phyloP scores from a whole-genome alignment of 306 rosid genomes.

The Pachyrhizus erosus region DNA sequence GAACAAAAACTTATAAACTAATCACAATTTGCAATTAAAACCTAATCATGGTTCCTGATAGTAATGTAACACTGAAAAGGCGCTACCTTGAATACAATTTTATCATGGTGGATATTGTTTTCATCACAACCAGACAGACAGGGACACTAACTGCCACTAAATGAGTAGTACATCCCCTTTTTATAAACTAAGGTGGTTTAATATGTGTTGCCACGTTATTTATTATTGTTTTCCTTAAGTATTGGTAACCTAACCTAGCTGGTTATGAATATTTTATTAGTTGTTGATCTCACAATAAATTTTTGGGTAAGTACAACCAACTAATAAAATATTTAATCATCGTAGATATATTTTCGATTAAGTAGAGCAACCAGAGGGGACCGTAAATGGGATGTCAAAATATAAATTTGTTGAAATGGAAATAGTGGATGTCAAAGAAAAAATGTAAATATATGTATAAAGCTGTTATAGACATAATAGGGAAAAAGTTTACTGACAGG shows the following conservation, averaged over 20 bases:
- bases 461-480: neutral
- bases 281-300: constrained; percentile 21
- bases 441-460: constrained; percentile 6
- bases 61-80: neutral
- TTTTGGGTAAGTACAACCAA: constrained; percentile 15
- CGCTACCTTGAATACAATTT: neutral
- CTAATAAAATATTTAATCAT: constrained; percentile 13
- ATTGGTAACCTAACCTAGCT: constrained; percentile 30
- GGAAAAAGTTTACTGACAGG: constrained; percentile 60
- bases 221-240: constrained; percentile 22
- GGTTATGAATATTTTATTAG: constrained; percentile 17
- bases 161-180: neutral
- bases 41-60: neutral
- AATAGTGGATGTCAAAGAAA: constrained; percentile 22
- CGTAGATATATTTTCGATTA: neutral
- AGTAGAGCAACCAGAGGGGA: neutral
- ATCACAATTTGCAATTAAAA: neutral
- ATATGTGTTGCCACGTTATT: constrained; percentile 9
- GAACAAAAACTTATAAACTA: neutral
- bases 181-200: constrained; percentile 11
- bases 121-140: constrained; percentile 12
- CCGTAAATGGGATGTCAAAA: constrained; percentile 18
- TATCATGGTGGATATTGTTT: neutral
- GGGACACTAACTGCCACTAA: constrained; percentile 23
- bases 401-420: neutral